A percentile compares a stretch with the other conserved stretches of the same genome.
These are phyloP conservation scores for Cladosporium sp. DNA, from an alignment of 2,329 filamentous ascomycete species.

Conservation along the genomic window DNA sequence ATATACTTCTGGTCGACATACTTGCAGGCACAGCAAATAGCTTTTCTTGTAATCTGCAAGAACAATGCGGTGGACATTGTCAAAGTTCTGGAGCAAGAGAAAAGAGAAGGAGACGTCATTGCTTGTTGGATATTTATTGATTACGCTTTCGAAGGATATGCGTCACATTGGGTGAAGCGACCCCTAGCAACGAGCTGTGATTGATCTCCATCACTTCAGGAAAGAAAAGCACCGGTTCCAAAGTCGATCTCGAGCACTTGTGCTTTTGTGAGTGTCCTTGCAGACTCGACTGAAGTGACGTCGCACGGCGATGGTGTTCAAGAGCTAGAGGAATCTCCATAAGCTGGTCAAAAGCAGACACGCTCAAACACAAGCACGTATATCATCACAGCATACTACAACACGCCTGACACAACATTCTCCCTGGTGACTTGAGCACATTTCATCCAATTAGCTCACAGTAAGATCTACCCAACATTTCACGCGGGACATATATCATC, in stretches of 20 bases:
- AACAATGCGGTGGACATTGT: too few relatives aligned
- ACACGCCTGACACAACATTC: background rate
- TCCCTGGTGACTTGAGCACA: too few relatives aligned
- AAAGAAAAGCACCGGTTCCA: background rate
- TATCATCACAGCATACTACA: too few relatives aligned
- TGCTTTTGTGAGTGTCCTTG: background rate
- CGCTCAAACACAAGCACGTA: background rate
- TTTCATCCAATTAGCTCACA: too few relatives aligned
- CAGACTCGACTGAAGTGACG: background rate
- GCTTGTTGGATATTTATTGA: background rate
- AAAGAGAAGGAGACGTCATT: background rate
- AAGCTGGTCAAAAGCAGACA: background rate
- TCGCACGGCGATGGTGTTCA: background rate
- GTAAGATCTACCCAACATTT: background rate
- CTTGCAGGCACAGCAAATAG: background rate
- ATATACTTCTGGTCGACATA: too few relatives aligned
- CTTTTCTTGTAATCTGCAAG: background rate
- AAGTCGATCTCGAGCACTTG: too few relatives aligned
- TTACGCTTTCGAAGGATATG: background rate
- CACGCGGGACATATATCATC: background rate
- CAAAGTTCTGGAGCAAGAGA: background rate
- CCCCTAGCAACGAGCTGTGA: background rate
- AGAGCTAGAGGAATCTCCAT: background rate
- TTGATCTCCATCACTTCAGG: background rate
- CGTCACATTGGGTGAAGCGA: background rate